Percentiles rank a stretch among this genome's conserved stretches.
Conservation (phyloP, 495 filamentous ascomycete genomes). For the Viridothelium virens region DNA sequence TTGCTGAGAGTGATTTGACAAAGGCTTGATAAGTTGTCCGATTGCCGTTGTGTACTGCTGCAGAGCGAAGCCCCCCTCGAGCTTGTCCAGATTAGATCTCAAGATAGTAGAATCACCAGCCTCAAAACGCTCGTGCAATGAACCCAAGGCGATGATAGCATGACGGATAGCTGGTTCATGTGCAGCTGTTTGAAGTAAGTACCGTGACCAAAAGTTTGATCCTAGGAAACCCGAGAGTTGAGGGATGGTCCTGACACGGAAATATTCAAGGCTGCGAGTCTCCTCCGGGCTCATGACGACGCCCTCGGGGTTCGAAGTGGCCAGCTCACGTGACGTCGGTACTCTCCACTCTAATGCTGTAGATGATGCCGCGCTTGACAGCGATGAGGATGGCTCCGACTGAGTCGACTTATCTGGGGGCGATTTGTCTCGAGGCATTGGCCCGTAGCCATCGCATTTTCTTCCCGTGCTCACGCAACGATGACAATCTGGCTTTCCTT, state of each 20-base stretch:
- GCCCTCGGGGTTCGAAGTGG: not conserved
- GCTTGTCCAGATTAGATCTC: constrained; percentile 2
- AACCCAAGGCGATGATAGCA: constrained; percentile 26
- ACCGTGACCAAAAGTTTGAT: constrained; percentile 22
- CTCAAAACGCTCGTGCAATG: constrained; percentile 22
- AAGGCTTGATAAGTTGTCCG: constrained; percentile 14
- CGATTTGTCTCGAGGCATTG: not conserved
- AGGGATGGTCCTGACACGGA: constrained; percentile 12
- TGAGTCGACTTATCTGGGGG: not conserved
- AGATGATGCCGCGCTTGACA: not conserved
- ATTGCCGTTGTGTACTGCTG: constrained; percentile 23
- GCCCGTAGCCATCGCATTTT: constrained; percentile 14
- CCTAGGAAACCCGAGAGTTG: constrained; percentile 26
- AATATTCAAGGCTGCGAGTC: constrained; percentile 10
- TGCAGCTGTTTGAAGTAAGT: constrained; percentile 23
- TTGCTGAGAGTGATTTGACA: not conserved
- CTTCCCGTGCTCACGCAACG: constrained; percentile 12
- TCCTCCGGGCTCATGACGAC: not conserved
- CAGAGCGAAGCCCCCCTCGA: constrained; percentile 20
- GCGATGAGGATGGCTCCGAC: not conserved
- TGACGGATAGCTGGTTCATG: constrained; percentile 24
- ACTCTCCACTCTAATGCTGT: not conserved
- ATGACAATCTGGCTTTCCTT: constrained; percentile 12
- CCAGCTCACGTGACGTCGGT: not conserved
- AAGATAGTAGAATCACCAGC: constrained; percentile 1